A percentile compares a stretch with the other conserved stretches of the same genome.
Conservation (phyloP, 768 basidiomycete genomes). For the Amanita subjunquillea region DNA sequence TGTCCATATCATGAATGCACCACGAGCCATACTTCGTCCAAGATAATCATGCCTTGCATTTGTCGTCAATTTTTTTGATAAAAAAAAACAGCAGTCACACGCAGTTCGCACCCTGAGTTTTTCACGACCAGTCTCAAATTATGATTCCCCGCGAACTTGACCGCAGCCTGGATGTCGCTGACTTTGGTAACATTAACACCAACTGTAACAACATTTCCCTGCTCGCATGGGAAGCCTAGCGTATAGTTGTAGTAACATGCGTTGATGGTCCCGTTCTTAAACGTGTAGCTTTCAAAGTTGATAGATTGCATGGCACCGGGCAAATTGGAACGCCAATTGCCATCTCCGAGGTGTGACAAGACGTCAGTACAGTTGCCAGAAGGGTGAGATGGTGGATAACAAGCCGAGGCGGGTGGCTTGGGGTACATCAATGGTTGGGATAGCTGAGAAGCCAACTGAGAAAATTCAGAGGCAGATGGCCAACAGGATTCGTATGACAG, state of each 20-base stretch:
- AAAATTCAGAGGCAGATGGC: slow-evolving; percentile 3
- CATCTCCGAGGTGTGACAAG: slow-evolving; percentile 16
- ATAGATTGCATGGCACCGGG: slow-evolving; percentile 28
- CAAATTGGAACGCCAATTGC: slow-evolving; percentile 28
- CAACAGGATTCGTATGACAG: slow-evolving; percentile 4
- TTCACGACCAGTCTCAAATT: slow-evolving; percentile 29
- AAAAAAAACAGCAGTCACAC: neutral
- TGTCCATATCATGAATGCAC: slow-evolving; percentile 31
- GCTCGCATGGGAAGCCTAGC: slow-evolving; percentile 27
- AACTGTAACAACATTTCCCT: slow-evolving; percentile 31
- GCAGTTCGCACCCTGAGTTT: slow-evolving; percentile 18
- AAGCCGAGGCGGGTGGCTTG: slow-evolving; percentile 22
- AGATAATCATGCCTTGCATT: slow-evolving; percentile 29
- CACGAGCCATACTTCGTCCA: slow-evolving; percentile 31
- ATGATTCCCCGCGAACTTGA: slow-evolving; percentile 9
- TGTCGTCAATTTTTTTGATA: neutral
- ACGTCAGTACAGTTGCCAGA: slow-evolving; percentile 29
- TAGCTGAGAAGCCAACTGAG: neutral
- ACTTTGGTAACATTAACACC: slow-evolving; percentile 29
- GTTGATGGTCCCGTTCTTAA: slow-evolving; percentile 28
- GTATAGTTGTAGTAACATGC: slow-evolving; percentile 40
- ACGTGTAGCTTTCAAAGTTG: slow-evolving; percentile 14
- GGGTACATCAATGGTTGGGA: slow-evolving; percentile 3
- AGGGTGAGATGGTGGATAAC: slow-evolving; percentile 25
- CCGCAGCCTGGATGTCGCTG: slow-evolving; percentile 24